These are phyloP conservation scores for Serpula lacrymans DNA, from an alignment of 768 basidiomycete genomes.

Conservation along the genomic window DNA sequence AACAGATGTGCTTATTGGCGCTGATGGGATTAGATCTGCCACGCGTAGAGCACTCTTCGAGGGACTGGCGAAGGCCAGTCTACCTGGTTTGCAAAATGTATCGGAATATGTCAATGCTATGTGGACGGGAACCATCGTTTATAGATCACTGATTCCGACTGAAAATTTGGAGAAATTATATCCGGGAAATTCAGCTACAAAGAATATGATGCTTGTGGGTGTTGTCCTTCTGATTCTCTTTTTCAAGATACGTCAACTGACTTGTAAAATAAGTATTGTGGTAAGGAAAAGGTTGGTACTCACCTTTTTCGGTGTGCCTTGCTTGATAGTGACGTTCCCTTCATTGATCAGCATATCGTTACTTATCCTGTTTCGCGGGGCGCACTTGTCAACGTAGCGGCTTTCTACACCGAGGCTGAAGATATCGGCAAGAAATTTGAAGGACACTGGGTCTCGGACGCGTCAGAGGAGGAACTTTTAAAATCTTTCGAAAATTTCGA, in stretches of 20 bases:
- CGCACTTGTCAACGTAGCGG: constrained; percentile 33
- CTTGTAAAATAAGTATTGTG: constrained; percentile 15
- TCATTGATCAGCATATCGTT: constrained; percentile 32
- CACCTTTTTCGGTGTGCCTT: background rate
- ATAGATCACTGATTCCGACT: constrained; percentile 35
- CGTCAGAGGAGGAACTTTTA: constrained; percentile 30
- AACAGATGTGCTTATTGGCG: constrained; percentile 39
- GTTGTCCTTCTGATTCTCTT: constrained; percentile 2
- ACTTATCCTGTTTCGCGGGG: constrained; percentile 38
- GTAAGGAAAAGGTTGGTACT: constrained; percentile 8
- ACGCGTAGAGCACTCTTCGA: constrained; percentile 12
- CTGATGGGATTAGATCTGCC: constrained; percentile 33
- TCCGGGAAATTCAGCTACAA: constrained; percentile 22
- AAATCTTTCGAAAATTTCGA: constrained; percentile 32
- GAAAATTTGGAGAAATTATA: constrained; percentile 22
- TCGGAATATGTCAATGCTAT: constrained; percentile 23
- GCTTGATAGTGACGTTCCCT: background rate
- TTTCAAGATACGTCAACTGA: constrained; percentile 14
- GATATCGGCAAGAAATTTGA: constrained; percentile 28
- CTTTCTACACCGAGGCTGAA: constrained; percentile 23
- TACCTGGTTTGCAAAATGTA: too few relatives aligned
- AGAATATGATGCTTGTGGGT: constrained; percentile 18
- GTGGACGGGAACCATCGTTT: constrained; percentile 40
- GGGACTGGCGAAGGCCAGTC: constrained; percentile 14
- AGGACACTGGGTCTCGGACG: constrained; percentile 28